Conservation (phyloP, 1,284 basidiomycete species). For the Volvariella volvacea region DNA sequence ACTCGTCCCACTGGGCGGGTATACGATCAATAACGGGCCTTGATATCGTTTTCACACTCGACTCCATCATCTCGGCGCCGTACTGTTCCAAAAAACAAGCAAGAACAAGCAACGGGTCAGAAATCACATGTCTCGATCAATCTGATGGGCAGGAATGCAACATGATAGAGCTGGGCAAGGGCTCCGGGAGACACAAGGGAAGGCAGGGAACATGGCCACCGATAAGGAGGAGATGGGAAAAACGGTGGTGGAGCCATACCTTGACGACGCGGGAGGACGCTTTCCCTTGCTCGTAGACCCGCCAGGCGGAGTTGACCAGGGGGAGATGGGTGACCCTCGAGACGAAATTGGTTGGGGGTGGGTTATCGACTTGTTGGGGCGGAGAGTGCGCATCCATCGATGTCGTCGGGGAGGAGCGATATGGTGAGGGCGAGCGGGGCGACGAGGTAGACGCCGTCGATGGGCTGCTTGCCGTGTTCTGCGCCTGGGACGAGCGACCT, state of each 20-base stretch:
- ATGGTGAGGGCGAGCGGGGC: conserved; percentile 7
- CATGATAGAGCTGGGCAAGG: too few species aligned
- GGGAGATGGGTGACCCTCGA: conserved; percentile 34
- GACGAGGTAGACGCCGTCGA: conserved; percentile 10
- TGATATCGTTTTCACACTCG: conserved; percentile 76
- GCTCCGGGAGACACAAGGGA: too few species aligned
- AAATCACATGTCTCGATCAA: too few species aligned
- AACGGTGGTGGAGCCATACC: conserved; percentile 28
- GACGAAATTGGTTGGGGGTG: conserved; percentile 20
- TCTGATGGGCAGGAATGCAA: too few species aligned
- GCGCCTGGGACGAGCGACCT: conserved; percentile 6
- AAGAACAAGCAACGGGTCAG: background rate
- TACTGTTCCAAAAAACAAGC: conserved; percentile 41
- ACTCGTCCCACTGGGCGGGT: conserved; percentile 78
- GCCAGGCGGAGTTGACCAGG: conserved; percentile 62
- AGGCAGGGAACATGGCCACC: conserved; percentile 1
- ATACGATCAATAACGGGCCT: conserved; percentile 80
- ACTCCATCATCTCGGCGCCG: conserved; percentile 85
- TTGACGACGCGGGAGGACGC: conserved; percentile 76
- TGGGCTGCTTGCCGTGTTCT: conserved; percentile 8
- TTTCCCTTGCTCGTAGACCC: conserved; percentile 73
- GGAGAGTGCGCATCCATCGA: conserved; percentile 2
- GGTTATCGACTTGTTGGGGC: conserved; percentile 8
- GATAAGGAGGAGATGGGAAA: conserved; percentile 12
- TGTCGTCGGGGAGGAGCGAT: too few species aligned